Evolutionary conservation across 371 early-diverging fungal species (phyloP).

Genomic region (Gilbertella persicaria): DNA sequence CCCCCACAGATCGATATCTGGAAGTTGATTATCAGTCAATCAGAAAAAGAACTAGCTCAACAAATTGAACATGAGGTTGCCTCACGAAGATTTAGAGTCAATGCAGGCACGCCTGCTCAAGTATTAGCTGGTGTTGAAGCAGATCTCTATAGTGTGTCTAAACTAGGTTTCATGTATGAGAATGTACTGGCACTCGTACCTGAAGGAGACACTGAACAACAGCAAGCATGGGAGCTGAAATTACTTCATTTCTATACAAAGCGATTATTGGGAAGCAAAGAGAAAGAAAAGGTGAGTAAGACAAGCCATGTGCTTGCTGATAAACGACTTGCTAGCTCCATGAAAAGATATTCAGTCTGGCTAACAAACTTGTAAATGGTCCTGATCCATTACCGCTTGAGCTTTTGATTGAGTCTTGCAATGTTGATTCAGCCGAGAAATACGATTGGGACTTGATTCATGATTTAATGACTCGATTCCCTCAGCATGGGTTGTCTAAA

Average conservation of each 20-base stretch:
- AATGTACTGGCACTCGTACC: constrained; percentile 36
- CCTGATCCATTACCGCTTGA: constrained; percentile 51
- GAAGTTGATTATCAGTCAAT: constrained; percentile 53
- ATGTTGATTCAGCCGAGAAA: constrained; percentile 44
- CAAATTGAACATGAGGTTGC: constrained; percentile 65
- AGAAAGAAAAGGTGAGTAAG: constrained; percentile 28
- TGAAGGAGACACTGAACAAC: constrained; percentile 16
- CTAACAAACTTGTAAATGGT: constrained; percentile 33
- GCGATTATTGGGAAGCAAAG: constrained; percentile 21
- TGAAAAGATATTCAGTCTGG: constrained; percentile 36
- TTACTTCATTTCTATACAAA: constrained; percentile 32
- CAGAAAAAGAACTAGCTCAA: constrained; percentile 60
- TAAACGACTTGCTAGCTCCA: constrained; percentile 22
- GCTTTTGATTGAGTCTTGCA: constrained; percentile 48
- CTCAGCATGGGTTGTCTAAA: constrained; percentile 54
- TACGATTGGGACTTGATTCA: constrained; percentile 51
- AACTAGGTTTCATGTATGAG: constrained; percentile 50
- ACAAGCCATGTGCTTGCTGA: not conserved
- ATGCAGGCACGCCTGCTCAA: constrained; percentile 63
- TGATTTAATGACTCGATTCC: constrained; percentile 44
- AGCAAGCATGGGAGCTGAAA: constrained; percentile 25
- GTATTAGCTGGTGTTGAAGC: constrained; percentile 57
- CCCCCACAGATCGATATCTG: constrained; percentile 59
- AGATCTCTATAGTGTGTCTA: constrained; percentile 63
- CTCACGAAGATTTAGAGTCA: constrained; percentile 69